These are phyloP conservation scores for Eremochloa ophiuroides DNA, from an alignment of 176 grass and related monocot species.

Conservation along the genomic window DNA sequence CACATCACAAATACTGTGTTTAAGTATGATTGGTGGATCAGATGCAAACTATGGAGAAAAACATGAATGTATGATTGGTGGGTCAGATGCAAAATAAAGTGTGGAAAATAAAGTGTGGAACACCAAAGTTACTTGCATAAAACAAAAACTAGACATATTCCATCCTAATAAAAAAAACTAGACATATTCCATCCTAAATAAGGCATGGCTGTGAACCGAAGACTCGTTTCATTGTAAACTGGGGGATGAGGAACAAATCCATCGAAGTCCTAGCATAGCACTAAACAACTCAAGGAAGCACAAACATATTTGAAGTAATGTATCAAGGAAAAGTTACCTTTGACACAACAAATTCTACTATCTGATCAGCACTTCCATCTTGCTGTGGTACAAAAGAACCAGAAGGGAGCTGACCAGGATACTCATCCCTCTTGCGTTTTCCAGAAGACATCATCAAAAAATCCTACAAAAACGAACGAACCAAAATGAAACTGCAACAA, in stretches of 20 bases:
- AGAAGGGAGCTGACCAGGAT: constrained; percentile 65
- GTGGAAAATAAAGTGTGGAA: not conserved
- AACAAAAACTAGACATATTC: not conserved
- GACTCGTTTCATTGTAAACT: not conserved
- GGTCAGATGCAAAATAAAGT: not conserved
- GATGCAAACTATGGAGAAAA: not conserved
- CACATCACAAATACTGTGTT: not conserved
- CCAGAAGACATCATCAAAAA: constrained; percentile 76
- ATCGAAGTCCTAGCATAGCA: not conserved
- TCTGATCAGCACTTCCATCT: constrained; percentile 80
- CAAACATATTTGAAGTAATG: not conserved
- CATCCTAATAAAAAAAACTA: not conserved
- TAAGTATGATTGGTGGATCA: not conserved
- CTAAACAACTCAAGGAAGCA: not conserved
- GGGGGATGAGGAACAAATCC: not conserved
- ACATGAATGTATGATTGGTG: not conserved
- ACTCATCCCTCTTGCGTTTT: constrained; percentile 95
- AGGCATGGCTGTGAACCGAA: not conserved
- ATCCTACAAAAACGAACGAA: constrained; percentile 52
- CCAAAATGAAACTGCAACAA: not conserved
- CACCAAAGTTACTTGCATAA: not conserved
- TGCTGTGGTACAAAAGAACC: constrained; percentile 89
- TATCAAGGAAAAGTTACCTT: constrained; percentile 30
- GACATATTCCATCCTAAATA: not conserved
- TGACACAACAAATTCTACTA: constrained; percentile 56